Evolutionary conservation across 2,329 filamentous ascomycete species (phyloP), one percentile per base, ranked within the genome.

Genomic region (Xylariaceae sp.): DNA sequence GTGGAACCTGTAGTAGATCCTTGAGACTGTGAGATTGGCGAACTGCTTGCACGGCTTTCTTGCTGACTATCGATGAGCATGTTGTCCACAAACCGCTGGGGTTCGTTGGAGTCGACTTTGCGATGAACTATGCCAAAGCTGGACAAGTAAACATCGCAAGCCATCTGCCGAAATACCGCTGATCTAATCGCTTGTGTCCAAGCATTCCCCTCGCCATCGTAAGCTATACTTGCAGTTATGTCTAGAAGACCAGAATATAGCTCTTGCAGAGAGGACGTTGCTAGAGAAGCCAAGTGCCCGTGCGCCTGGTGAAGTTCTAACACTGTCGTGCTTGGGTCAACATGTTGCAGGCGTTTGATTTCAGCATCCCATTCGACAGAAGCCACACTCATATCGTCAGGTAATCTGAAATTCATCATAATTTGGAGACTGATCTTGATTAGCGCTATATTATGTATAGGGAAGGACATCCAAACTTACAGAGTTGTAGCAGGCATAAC

Each of bases 141-240:
- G 19, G 70, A 70, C n/a, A 71, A 43, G 41, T 66, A 68, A 32
- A 69, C 49, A 52, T 71, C 68, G 50, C 65, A 70, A 16, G 65
- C 60, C 32, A 71, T 65, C 23, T 65, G 55, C 32, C 65, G 60
- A 20, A 65, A 48, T 18, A 65, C 48, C 14, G 52, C 48, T 18
- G 43, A 48, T 20, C 50, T 47, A 19, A 52, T 41, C 18, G 54
- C 50, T 47, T 56, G 43, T 20, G 52, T 52, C 57, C 49, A 50
- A 42, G 29, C 47, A 14, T 54, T 20, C 3, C 10, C 16, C 2
- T 54, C 56, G 26, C 29, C 32, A 44, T 19, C 49, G 10, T 19
- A 26, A 52, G 26, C 23, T 44, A 52, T 42, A 42, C 32, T 48
- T 10, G 52, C 51, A 20, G 32, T 32, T 40, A 65, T 59, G 12